Conservation (phyloP, 164 flowering plant species). For the Dillenia turbinata region DNA sequence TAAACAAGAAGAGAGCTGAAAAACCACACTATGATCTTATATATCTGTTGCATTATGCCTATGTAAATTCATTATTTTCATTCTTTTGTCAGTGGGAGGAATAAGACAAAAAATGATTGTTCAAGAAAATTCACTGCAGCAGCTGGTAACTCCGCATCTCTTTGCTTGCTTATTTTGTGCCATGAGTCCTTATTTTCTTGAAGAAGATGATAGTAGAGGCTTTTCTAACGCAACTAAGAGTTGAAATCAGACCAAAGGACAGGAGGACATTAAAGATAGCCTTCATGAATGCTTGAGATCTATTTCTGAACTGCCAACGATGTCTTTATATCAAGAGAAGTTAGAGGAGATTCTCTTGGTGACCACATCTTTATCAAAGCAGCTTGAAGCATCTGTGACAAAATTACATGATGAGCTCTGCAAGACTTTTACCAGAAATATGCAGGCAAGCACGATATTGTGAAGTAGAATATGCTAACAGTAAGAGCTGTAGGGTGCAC, state of each 20-base stretch:
- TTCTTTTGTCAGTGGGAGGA: constrained; percentile 54
- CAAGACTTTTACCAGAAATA: constrained; percentile 40
- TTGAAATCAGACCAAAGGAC: constrained; percentile 55
- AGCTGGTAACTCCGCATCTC: constrained; percentile 41
- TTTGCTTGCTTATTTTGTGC: constrained; percentile 3
- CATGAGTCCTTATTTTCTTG: not conserved
- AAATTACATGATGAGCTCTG: constrained; percentile 43
- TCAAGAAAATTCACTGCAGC: constrained; percentile 57
- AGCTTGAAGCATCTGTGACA: constrained; percentile 34
- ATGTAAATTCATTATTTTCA: constrained; percentile 9
- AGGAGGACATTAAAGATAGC: constrained; percentile 59
- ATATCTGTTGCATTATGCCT: too few species aligned
- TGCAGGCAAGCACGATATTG: constrained; percentile 38
- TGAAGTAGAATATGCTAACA: not conserved
- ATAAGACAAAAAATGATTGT: constrained; percentile 56
- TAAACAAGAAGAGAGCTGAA: too few species aligned
- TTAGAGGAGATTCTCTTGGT: constrained; percentile 30
- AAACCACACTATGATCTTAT: too few species aligned
- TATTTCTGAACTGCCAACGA: constrained; percentile 44
- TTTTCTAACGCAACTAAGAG: constrained; percentile 13
- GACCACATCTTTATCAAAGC: constrained; percentile 49
- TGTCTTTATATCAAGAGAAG: constrained; percentile 34
- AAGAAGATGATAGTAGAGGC: not conserved
- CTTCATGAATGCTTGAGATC: constrained; percentile 51
- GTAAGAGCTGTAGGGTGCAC: too few species aligned